phyloP scores from a whole-genome alignment of 2,329 filamentous ascomycete genomes.

The Didymellaceae sp. region DNA sequence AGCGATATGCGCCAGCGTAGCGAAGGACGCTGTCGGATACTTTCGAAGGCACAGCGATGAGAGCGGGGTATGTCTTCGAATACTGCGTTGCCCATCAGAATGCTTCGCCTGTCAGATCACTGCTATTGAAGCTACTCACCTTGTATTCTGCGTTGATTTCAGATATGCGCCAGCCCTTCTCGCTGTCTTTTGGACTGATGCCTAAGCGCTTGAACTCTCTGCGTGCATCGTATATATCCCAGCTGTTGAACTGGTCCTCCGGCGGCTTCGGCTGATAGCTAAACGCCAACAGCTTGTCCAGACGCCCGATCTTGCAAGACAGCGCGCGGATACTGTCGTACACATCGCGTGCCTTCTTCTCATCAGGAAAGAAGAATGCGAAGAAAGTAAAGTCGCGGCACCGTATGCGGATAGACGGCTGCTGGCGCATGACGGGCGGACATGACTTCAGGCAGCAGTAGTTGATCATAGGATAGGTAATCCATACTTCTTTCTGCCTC shows the following conservation, averaged over 20 bases:
- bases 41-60: constrained; percentile 82
- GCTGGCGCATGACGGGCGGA: constrained; percentile 70
- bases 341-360: constrained; percentile 77
- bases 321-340: constrained; percentile 84
- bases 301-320: constrained; percentile 79
- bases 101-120: neutral
- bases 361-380: constrained; percentile 83
- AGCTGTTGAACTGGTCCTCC: constrained; percentile 79
- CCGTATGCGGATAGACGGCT: constrained; percentile 83
- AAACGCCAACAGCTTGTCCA: constrained; percentile 93
- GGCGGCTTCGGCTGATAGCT: constrained; percentile 76
- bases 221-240: constrained; percentile 83
- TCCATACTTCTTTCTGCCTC: constrained; percentile 78
- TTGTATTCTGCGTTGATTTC: constrained; percentile 87
- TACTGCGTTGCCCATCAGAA: constrained; percentile 59
- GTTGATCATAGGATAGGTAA: constrained; percentile 90
- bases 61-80: constrained; percentile 87
- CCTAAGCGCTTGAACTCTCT: constrained; percentile 88
- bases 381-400: constrained; percentile 95
- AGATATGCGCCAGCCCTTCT: constrained; percentile 87
- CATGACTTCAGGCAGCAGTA: constrained; percentile 79
- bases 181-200: constrained; percentile 78
- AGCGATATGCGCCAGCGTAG: constrained; percentile 89
- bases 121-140: constrained; percentile 44
- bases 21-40: constrained; percentile 98